Base-by-base conservation (phyloP, 805 yeast species). In the Metschnikowia rubicola region DNA sequence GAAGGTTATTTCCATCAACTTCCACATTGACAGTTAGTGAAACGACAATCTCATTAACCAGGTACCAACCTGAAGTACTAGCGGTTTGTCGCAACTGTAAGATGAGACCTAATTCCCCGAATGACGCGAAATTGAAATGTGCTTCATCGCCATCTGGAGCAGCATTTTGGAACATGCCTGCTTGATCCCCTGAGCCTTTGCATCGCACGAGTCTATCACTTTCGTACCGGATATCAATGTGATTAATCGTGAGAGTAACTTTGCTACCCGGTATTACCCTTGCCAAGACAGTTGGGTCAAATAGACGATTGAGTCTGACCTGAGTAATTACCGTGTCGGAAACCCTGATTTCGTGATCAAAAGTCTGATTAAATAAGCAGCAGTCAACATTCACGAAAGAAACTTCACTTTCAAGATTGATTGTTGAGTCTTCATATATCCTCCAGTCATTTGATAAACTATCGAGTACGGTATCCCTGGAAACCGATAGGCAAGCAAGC, bases 41-140 rank as follows among this genome's bases (percentile, higher is more conserved):
- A 5, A 53, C 44, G 1, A 50, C 47, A 12, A 66, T 37, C 2
- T 49, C 43, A 13, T 54, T 50, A 4, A 68, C 52, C 38, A 48
- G 53, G 41, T 55, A 56, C 36, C 37, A 40, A 2, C 73, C 73
- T 2, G 68, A 45, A 21, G 47, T 55, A 15, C 53, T 49, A 2
- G 57, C 59, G 5, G 32, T 39, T 37, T 61, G 65, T 9, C 51
- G 17, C 37, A 60, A 55, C 30, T 67, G 62, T 19, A 68, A 26
- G 2, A 63, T 47, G 46, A 50, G 32, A 12, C 38, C n/a, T 7
- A 35, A 41, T 2, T 37, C 10, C 5, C 43, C 43, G 11, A 48
- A 37, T 1, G 37, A 31, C 5, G 48, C 42, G 11, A 46, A 37
- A 35, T 45, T 30, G 33, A 52, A 50, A 8, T 35, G 11, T 4